A percentile compares a stretch with the other conserved stretches of the same genome.
These are phyloP conservation scores for Rhizodiscina lignyota DNA, from an alignment of 495 filamentous ascomycete species.

Conservation along the genomic window DNA sequence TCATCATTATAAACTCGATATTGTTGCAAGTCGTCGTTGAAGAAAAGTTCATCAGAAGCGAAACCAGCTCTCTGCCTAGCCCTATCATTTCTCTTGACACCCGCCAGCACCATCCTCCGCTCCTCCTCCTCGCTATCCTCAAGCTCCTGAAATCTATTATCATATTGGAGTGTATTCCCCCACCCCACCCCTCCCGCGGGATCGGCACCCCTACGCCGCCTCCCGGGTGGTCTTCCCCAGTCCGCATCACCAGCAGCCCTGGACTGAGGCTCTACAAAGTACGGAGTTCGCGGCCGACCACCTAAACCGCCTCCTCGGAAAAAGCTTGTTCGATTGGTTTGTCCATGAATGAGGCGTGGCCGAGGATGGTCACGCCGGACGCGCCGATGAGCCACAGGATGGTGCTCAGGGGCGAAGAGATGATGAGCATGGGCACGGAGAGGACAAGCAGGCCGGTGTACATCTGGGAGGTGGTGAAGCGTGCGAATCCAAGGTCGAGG, in stretches of 20 bases:
- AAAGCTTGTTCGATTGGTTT: constrained; percentile 99
- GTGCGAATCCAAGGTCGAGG: constrained; percentile 65
- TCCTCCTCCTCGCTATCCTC: constrained; percentile 49
- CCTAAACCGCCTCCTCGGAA: constrained; percentile 99
- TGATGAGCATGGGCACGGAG: constrained; percentile 65
- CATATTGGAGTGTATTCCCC: too few species aligned
- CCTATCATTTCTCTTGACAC: too few species aligned
- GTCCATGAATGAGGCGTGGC: constrained; percentile 92
- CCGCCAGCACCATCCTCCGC: too few species aligned
- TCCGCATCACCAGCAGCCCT: too few species aligned
- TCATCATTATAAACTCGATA: too few species aligned
- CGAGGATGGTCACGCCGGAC: constrained; percentile 75
- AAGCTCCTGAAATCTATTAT: constrained; percentile 53
- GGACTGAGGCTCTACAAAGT: constrained; percentile 80
- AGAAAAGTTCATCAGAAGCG: constrained; percentile 41
- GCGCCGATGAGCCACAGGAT: constrained; percentile 92
- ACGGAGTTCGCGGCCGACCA: constrained; percentile 99
- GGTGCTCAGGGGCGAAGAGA: constrained; percentile 63
- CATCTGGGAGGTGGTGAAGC: constrained; percentile 80
- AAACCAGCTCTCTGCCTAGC: too few species aligned
- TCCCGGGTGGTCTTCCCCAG: constrained; percentile 98
- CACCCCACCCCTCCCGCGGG: constrained; percentile 3
- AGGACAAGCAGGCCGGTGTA: constrained; percentile 77
- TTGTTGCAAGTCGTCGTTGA: too few species aligned
- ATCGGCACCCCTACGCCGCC: constrained; percentile 10